phyloP scores from a whole-genome alignment of 495 filamentous ascomycete species.

The Cetradonia linearis region DNA sequence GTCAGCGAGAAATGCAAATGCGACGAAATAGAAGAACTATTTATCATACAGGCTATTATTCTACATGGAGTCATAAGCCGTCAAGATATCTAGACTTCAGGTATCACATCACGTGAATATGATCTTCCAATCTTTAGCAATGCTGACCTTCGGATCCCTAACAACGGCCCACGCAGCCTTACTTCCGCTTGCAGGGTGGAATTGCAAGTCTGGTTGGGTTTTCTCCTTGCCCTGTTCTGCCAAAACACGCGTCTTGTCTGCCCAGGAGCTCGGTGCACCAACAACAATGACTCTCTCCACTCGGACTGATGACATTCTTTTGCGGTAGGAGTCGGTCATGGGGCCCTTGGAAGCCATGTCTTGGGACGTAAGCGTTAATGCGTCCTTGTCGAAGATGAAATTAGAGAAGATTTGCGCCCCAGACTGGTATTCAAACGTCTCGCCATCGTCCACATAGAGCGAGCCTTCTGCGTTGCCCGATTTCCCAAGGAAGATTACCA shows the following conservation, averaged over 20 bases:
- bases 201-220: slow-evolving; percentile 41
- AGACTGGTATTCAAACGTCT: slow-evolving; percentile 74
- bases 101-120: slow-evolving; percentile 45
- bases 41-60: neutral
- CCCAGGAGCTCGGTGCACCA: slow-evolving; percentile 63
- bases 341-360: slow-evolving; percentile 27
- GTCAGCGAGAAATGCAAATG: neutral
- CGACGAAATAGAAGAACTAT: neutral
- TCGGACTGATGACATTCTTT: slow-evolving; percentile 60
- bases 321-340: slow-evolving; percentile 59
- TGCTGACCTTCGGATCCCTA: slow-evolving; percentile 61
- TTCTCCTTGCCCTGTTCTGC: slow-evolving; percentile 50
- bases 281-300: slow-evolving; percentile 81
- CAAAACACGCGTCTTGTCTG: slow-evolving; percentile 51
- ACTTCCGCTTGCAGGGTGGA: slow-evolving; percentile 44
- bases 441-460: slow-evolving; percentile 87
- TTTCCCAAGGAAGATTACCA: slow-evolving; percentile 61
- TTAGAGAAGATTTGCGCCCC: slow-evolving; percentile 76
- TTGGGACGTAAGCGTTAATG: slow-evolving; percentile 1
- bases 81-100: neutral
- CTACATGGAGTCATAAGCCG: neutral
- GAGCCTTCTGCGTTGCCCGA: slow-evolving; percentile 61
- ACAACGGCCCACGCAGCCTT: slow-evolving; percentile 76
- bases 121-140: slow-evolving; percentile 77
- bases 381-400: slow-evolving; percentile 40